Base-by-base conservation (phyloP, 2,329 filamentous ascomycete genomes). In the Curvularia lunata region DNA sequence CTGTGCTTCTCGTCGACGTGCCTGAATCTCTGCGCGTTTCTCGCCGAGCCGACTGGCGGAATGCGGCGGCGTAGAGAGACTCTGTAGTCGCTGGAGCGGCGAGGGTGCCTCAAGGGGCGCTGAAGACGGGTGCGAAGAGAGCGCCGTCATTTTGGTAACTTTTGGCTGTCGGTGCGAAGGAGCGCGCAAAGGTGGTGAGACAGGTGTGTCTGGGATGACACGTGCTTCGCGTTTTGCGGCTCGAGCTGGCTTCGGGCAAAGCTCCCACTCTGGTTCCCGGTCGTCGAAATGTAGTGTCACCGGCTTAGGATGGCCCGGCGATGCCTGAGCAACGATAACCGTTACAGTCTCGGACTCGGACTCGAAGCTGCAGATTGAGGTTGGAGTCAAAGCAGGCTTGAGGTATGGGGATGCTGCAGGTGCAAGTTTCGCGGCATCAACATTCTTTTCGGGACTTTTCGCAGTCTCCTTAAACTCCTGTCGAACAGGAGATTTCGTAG, bases 231-330 rank as follows among this genome's bases (percentile, higher is more conserved):
- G 56, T 56, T 65, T 56, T 16, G 62, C 48, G 30, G 64, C 54
- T 16, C 52, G 45, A 7, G 45, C n/a, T 32, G 62, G 67, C 53
- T 69, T 73, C 27, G 60, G 52, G 53, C 57, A 61, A 48, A 75
- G 67, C 48, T 74, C 70, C 72, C 72, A 74, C 48, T 71, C 63
- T 7, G 73, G 72, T 52, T 74, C 71, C 34, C 65, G 63, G 8
- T 66, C 67, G 25, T 71, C 65, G 19, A 69, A 48, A 18, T 62
- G 68, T 1, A 68, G 51, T 30, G 62, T 69, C 56, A 65, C 68
- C 2, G 67, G 54, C 37, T 65, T 55, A 21, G 30, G 12, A 21
- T 41, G 51, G 18, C 54, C 56, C 6, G 67, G 48, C 2, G 54
- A 58, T 5, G 64, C 54, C 34, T 63, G 61, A 8, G 61, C 66